Conservation (phyloP, 2,329 filamentous ascomycete species). For the Cladobotryum mycophilum region DNA sequence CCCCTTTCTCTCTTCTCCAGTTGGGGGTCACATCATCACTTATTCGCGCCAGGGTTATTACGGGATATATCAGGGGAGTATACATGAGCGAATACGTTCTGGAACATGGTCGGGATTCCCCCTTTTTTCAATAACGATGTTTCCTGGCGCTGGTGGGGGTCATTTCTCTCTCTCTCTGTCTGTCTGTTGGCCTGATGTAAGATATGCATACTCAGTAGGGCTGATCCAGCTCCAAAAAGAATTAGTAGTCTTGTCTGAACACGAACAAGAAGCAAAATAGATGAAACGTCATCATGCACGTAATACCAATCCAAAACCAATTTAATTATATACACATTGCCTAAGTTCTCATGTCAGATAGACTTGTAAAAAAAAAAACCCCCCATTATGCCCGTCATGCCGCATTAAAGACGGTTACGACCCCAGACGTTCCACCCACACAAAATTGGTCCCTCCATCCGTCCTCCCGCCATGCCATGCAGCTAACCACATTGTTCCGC, state of each 20-base stretch:
- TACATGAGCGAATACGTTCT: constrained; percentile 3
- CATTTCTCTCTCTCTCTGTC: not conserved
- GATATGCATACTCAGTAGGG: too few species aligned
- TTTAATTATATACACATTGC: constrained; percentile 4
- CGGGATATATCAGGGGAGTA: constrained; percentile 10
- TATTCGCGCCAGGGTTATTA: constrained; percentile 11
- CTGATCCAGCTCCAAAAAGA: too few species aligned
- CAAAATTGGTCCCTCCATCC: constrained; percentile 61
- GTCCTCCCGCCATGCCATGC: constrained; percentile 55
- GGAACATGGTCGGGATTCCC: constrained; percentile 6
- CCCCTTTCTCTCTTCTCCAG: too few species aligned
- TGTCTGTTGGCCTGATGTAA: too few species aligned
- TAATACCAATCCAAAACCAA: too few species aligned
- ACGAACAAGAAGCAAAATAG: not conserved
- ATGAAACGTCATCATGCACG: too few species aligned
- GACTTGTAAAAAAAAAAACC: not conserved
- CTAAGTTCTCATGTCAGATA: constrained; percentile 7
- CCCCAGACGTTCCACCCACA: constrained; percentile 57
- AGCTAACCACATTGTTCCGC: constrained; percentile 54
- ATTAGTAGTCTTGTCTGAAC: too few species aligned
- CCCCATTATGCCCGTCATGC: constrained; percentile 16
- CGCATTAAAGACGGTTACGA: constrained; percentile 56
- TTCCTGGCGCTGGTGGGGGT: constrained; percentile 18
- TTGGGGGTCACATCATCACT: not conserved
- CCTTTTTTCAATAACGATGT: not conserved